Evolutionary conservation across 163 green algal species (phyloP), one percentile per base, ranked within the genome.

Genomic region (Scenedesmus sp.): DNA sequence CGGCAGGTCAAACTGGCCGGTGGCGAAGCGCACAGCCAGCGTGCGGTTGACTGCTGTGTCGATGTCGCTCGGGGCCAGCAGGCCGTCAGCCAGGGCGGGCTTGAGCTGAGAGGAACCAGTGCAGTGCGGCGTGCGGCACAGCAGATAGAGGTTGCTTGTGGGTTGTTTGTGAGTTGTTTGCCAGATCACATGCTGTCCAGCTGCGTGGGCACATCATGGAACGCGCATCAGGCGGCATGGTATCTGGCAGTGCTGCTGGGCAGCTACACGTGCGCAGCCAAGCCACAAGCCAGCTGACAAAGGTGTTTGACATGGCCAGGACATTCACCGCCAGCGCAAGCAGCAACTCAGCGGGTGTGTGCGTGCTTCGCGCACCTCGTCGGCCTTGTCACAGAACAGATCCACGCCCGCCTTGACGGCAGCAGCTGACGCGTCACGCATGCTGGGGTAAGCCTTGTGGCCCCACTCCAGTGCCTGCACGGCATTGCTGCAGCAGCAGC

Each of bases 1-100:
- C 24, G 61, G 59, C 12, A 65, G 40, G 68, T 92, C 88, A 85
- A 92, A 92, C 70, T 92, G 88, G 81, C 88, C 88, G 2, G 88
- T 92, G 22, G 33, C 7, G 81, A 92, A 89, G 81, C 88, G 81
- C 40, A 92, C 79, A 3, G 49, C 61, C 40, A 92, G 81, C 18
- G 88, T 85, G 49, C 46, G 56, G 43, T 78, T 85, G 20, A 92
- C 24, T 5, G 88, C 88, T 20, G 35, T 30, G 26, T 92, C 81
- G 1, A 92, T 46, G 44, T 85, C 81, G 0, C 15, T 26, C 12
- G 33, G 35, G 22, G 35, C 33, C 18, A 92, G 33, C 18, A 85
- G 43, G 5, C 81, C 82, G 1, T 12, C 44, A 5, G 43, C 24
- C 4, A 88, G 15, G 2, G 88, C 88, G 1, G 53, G 18, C 9